Percentiles rank a stretch among this genome's conserved stretches.
Conservation (phyloP, 2,329 filamentous ascomycete species). For the Venturia aucupariae region DNA sequence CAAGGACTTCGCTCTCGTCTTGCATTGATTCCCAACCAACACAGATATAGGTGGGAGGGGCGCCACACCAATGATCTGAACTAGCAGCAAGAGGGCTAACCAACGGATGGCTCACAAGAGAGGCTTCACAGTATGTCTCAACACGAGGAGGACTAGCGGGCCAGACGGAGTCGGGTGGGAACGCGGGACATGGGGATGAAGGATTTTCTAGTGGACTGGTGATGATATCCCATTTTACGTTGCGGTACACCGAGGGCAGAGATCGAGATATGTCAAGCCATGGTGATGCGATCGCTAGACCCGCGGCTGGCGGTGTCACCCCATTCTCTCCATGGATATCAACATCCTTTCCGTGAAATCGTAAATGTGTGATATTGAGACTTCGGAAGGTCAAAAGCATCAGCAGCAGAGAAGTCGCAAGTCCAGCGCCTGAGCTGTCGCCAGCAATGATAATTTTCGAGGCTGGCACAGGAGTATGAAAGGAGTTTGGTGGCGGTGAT, state of each 20-base stretch:
- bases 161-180: constrained; percentile 41
- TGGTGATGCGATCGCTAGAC: constrained; percentile 52
- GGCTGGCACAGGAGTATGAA: constrained; percentile 56
- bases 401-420: constrained; percentile 48
- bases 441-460: constrained; percentile 62
- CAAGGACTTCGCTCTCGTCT: constrained; percentile 57
- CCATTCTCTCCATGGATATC: constrained; percentile 37
- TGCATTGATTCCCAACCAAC: constrained; percentile 63
- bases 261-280: constrained; percentile 67
- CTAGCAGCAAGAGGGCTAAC: constrained; percentile 50
- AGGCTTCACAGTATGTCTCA: constrained; percentile 39
- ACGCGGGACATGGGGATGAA: constrained; percentile 21
- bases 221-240: constrained; percentile 55
- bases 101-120: constrained; percentile 52
- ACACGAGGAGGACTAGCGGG: constrained; percentile 36
- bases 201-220: constrained; percentile 23
- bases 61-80: constrained; percentile 45
- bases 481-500: constrained; percentile 59
- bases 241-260: constrained; percentile 45
- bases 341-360: constrained; percentile 41
- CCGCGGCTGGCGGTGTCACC: constrained; percentile 56
- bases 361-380: constrained; percentile 38
- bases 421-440: constrained; percentile 67
- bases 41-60: constrained; percentile 59
- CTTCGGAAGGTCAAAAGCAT: constrained; percentile 43